Evolutionary conservation across 768 basidiomycete genomes (phyloP).

Genomic region (Mycena polygramma): DNA sequence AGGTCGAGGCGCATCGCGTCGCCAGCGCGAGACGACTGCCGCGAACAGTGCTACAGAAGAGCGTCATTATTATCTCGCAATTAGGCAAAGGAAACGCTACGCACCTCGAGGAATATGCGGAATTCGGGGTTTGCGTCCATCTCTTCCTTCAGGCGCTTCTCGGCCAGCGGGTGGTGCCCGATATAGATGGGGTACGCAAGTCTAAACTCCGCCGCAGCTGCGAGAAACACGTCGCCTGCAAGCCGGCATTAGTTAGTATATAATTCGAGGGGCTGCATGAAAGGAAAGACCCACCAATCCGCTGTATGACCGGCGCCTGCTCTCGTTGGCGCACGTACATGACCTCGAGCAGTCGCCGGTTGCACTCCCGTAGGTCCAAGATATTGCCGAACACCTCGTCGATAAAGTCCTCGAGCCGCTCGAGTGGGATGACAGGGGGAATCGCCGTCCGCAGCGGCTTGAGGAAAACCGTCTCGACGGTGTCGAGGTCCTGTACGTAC

Average conservation of each 20-base stretch:
- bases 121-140: conserved; percentile 85
- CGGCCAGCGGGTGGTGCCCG: conserved; percentile 86
- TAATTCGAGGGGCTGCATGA: neutral
- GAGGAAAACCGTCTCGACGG: conserved; percentile 77
- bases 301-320: conserved; percentile 83
- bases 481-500: conserved; percentile 89
- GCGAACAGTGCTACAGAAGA: conserved; percentile 55
- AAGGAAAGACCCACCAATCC: conserved; percentile 36
- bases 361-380: conserved; percentile 85
- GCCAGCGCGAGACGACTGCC: conserved; percentile 53
- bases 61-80: neutral
- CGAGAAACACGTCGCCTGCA: conserved; percentile 91
- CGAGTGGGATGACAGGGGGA: conserved; percentile 59
- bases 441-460: conserved; percentile 62
- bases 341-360: conserved; percentile 82
- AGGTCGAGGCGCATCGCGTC: conserved; percentile 66
- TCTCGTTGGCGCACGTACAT: conserved; percentile 91
- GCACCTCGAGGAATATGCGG: conserved; percentile 87
- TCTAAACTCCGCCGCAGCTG: conserved; percentile 89
- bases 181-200: conserved; percentile 89
- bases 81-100: conserved; percentile 30
- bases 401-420: conserved; percentile 85
- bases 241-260: neutral
- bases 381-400: conserved; percentile 93
- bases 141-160: conserved; percentile 91